Base-by-base conservation (phyloP, 108 stramenopile species). In the Cyclotella baltica region DNA sequence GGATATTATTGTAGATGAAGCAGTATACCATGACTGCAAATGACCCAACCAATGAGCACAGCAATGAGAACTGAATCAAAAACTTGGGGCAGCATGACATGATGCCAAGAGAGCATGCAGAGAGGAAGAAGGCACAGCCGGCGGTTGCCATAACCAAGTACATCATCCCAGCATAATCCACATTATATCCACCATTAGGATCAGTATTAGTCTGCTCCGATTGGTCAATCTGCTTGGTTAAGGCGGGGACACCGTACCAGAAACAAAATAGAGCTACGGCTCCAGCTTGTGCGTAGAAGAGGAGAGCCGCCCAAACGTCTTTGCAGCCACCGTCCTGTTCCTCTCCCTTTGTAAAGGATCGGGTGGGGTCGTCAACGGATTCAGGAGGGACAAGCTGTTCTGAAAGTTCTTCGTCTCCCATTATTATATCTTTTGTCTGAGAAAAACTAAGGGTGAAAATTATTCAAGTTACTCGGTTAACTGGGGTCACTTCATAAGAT, bases 71-170 rank as follows among this genome's bases (percentile, higher is more conserved):
- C 55, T 95, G 88, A 62, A 95, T 86, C 40, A 92, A 72, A 19
- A 70, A 20, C 40, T 77, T 79, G 27, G 90, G 87, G 68, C 81
- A 86, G n/a, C 72, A 55, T 70, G 90, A 89, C 93, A 95, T 95
- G 64, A 91, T 43, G 34, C 36, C 29, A 25, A 94, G 78, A 15
- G 90, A 72, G n/a, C 85, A 22, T 11, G 83, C 55, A 9, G 86
- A 80, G 5, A 93, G 43, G 9, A 53, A 79, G 51, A 90, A 61
- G 23, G 85, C 61, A 33, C 67, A 46, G 16, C 80, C 55, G 25
- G 81, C 84, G n/a, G 77, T 47, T 9, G 67, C 13, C 61, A 77
- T 48, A 68, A 70, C 70, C 56, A 74, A 25, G 28, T 82, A 82
- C 23, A 82, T 55, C 34, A 82, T 62, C 10, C 81, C 81, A 23